These are phyloP conservation scores for Coniochaeta ligniaria DNA, from an alignment of 2,329 filamentous ascomycete genomes.

Conservation along the genomic window DNA sequence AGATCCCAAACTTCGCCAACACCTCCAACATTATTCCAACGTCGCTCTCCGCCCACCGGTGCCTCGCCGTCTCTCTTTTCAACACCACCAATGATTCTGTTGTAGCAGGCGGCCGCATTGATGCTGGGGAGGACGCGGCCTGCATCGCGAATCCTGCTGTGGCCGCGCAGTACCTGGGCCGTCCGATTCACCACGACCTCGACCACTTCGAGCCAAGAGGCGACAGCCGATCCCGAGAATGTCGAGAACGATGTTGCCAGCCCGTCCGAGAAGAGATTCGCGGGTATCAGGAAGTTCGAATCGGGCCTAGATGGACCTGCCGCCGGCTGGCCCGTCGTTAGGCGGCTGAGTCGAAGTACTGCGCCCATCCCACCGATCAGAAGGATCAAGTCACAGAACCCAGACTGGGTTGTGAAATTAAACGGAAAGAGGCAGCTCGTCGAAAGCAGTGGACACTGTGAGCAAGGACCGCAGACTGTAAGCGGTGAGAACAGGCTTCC, in stretches of 20 bases:
- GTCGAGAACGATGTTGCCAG: neutral
- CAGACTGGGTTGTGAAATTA: neutral
- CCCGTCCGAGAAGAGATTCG: neutral
- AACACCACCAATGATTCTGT: conserved; percentile 1
- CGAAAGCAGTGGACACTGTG: neutral
- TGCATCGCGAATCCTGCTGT: neutral
- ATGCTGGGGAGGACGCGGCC: conserved; percentile 1
- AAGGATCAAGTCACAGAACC: neutral
- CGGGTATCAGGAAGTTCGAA: neutral
- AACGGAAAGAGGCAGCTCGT: neutral
- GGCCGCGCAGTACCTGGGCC: neutral
- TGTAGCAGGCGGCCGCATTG: conserved; percentile 3
- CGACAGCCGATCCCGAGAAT: neutral
- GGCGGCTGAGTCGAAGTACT: neutral
- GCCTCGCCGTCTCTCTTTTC: neutral
- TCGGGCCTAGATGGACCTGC: neutral
- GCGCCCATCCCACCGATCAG: neutral
- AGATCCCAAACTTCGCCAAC: too few species aligned
- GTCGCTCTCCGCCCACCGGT: neutral
- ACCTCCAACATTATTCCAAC: neutral
- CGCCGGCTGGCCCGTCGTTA: neutral
- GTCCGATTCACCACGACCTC: neutral
- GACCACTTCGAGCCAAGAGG: neutral
- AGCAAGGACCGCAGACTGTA: neutral
- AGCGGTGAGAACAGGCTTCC: neutral